Evolutionary conservation across 1,284 basidiomycete species (phyloP).

Genomic region (Calocybe gambosa): DNA sequence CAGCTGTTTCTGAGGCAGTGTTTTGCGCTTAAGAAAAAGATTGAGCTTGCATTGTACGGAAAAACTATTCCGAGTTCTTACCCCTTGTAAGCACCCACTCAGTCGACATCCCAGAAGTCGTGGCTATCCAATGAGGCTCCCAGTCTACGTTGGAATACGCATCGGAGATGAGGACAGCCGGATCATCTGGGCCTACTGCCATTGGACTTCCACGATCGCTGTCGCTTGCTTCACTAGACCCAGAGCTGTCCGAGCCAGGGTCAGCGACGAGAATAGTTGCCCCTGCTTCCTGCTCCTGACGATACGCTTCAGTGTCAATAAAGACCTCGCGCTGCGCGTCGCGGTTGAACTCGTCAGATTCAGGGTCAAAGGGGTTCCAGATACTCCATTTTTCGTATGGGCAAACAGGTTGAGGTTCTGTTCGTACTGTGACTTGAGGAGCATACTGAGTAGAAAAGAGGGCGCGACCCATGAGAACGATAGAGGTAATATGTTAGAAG

Average conservation of each 20-base stretch:
- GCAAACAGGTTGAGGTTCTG: conserved; percentile 33
- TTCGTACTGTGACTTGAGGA: conserved; percentile 34
- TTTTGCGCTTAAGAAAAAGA: conserved; percentile 4
- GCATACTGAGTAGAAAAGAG: conserved; percentile 49
- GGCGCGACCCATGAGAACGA: conserved; percentile 54
- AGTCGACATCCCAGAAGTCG: conserved; percentile 4
- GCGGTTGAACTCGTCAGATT: conserved; percentile 71
- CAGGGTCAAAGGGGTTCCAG: conserved; percentile 70
- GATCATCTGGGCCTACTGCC: conserved; percentile 33
- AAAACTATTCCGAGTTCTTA: conserved; percentile 1
- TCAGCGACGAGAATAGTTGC: conserved; percentile 17
- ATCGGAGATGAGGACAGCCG: conserved; percentile 29
- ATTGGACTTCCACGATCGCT: conserved; percentile 37
- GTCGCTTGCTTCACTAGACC: conserved; percentile 29
- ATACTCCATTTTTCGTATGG: conserved; percentile 56
- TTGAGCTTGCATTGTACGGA: not conserved
- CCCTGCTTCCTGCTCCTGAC: conserved; percentile 21
- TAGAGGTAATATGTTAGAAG: not conserved
- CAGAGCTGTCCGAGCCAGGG: conserved; percentile 18
- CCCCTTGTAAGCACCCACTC: conserved; percentile 7
- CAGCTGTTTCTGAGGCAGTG: conserved; percentile 3
- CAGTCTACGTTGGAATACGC: conserved; percentile 25
- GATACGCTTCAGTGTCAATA: conserved; percentile 36
- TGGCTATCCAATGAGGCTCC: conserved; percentile 15
- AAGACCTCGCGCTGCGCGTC: conserved; percentile 65